These are phyloP conservation scores for Rasamsonia emersonii DNA, from an alignment of 2,329 filamentous ascomycete genomes.

Conservation along the genomic window DNA sequence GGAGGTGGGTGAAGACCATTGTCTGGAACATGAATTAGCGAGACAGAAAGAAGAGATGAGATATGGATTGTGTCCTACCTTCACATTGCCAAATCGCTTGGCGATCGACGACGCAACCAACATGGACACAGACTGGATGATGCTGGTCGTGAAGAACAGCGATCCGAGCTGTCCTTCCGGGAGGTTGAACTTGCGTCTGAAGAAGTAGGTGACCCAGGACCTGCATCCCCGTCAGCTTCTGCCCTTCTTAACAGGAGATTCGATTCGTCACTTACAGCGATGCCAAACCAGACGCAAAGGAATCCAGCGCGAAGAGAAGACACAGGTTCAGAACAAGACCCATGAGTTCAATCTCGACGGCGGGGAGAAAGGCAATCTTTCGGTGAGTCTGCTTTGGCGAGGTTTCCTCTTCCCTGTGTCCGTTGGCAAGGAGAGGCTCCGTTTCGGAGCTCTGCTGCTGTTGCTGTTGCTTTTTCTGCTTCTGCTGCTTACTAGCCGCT, in stretches of 20 bases:
- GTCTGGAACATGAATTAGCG: too few species aligned
- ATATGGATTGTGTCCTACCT: conserved; percentile 26
- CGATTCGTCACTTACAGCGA: conserved; percentile 41
- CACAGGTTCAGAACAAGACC: conserved; percentile 45
- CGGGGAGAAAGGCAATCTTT: conserved; percentile 40
- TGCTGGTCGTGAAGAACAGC: conserved; percentile 43
- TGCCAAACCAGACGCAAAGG: conserved; percentile 62
- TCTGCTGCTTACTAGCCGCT: conserved; percentile 20
- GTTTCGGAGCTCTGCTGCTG: conserved; percentile 22
- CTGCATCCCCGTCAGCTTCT: conserved; percentile 10
- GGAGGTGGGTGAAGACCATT: conserved; percentile 68
- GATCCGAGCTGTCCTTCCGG: conserved; percentile 46
- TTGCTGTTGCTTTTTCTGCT: conserved; percentile 10
- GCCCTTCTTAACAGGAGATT: not conserved
- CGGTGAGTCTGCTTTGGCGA: conserved; percentile 11
- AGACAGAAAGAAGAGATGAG: conserved; percentile 18
- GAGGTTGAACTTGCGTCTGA: conserved; percentile 47
- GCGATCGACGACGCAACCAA: conserved; percentile 54
- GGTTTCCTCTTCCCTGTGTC: conserved; percentile 6
- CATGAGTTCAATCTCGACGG: conserved; percentile 44
- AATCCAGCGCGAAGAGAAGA: conserved; percentile 59
- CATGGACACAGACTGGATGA: conserved; percentile 35
- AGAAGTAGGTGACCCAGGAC: conserved; percentile 49
- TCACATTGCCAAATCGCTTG: conserved; percentile 50
- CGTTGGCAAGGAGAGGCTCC: conserved; percentile 23